Base-by-base conservation (phyloP, 306 rosid genomes). In the Prunus dulcis region DNA sequence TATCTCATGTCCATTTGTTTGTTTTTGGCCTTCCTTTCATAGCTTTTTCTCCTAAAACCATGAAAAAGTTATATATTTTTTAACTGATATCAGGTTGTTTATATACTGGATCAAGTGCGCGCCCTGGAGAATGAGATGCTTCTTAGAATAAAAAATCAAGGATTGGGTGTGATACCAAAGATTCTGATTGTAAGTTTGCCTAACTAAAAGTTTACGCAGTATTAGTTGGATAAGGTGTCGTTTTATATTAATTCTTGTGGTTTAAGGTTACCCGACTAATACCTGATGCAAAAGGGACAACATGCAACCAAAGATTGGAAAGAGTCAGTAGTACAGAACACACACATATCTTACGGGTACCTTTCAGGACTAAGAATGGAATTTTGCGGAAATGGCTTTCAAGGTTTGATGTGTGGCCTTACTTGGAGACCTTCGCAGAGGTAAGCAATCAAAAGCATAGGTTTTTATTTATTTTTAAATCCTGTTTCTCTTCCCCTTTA, bases 41-140 rank as follows among this genome's bases (percentile, higher is more conserved):
- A 28, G 46, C 20, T 64, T 53, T 23, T 57, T 9, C 14, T 57
- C 25, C 23, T 57, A 23, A 23, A 57, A 7, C 41, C 76, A 71
- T 30, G 9, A 22, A 22, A 34, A 60, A 14, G n/a, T 27, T 23
- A 0, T 17, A 15, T 38, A 58, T 38, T 45, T 28, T 66, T 50
- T 63, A 52, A 69, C 55, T 46, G 18, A 58, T 55, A 80, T 72
- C 85, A 95, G 97, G 91, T 95, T 76, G 98, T 95, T 64, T 95
- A 92, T 75, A 95, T 95, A 69, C 87, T 95, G 75, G 98, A 92
- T 81, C 98, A 92, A 90, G 98, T 95, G 71, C 97, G 97, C 28
- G 97, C 97, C 30, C 91, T 95, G 72, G 97, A 95, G 91, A 88
- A 82, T 50, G 97, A 92, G 82, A 95, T 92, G 98, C 91, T 90